These are phyloP conservation scores for Coniferiporia sulphurascens DNA, from an alignment of 1,284 basidiomycete species.

Conservation along the genomic window DNA sequence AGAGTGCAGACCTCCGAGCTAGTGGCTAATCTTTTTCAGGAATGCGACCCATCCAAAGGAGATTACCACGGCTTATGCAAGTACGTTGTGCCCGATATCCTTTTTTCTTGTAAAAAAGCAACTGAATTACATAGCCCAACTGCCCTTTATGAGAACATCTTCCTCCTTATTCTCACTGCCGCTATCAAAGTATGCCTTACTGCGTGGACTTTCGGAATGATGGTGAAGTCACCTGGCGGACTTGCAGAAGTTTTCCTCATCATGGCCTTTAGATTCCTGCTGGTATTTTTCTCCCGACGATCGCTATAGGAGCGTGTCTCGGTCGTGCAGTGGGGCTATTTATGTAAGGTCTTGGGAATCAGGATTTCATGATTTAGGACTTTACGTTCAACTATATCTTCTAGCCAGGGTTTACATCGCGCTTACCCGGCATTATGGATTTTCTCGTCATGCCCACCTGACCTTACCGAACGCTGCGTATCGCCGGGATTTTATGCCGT, in stretches of 20 bases:
- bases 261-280: constrained; percentile 50
- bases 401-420: constrained; percentile 58
- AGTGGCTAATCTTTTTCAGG: constrained; percentile 68
- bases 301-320: constrained; percentile 65
- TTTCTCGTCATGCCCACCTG: constrained; percentile 65
- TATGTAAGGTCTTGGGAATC: constrained; percentile 34
- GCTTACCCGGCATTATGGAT: constrained; percentile 61
- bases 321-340: constrained; percentile 67
- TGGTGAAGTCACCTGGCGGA: constrained; percentile 36
- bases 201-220: constrained; percentile 75
- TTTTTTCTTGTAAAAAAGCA: not conserved
- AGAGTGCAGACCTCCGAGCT: constrained; percentile 68
- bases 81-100: constrained; percentile 34
- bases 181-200: constrained; percentile 57
- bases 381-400: not conserved
- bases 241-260: not conserved
- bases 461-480: constrained; percentile 62
- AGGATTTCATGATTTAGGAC: constrained; percentile 24
- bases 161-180: constrained; percentile 58
- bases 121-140: constrained; percentile 44
- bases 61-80: constrained; percentile 75
- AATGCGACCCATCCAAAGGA: constrained; percentile 59
- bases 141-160: constrained; percentile 62
- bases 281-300: constrained; percentile 71
- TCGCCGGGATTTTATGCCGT: constrained; percentile 82